Percentiles rank a stretch among this genome's conserved stretches.
These are phyloP conservation scores for Xerocomus nothofagi DNA, from an alignment of 1,284 basidiomycete species.

Conservation along the genomic window DNA sequence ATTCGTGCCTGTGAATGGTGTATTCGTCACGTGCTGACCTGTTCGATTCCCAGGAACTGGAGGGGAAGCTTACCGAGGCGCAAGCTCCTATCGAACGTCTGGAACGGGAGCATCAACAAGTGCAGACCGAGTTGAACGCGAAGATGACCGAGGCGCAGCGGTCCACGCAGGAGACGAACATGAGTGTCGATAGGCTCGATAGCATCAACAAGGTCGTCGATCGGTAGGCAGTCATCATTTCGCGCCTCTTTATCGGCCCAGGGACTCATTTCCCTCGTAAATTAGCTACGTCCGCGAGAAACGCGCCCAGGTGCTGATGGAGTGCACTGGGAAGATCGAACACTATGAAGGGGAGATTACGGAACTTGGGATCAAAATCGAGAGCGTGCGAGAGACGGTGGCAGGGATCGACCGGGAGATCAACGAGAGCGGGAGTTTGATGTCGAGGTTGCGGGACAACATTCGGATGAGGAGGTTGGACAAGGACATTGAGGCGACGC, in stretches of 20 bases:
- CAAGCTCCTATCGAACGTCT: constrained; percentile 69
- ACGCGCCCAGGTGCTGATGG: constrained; percentile 60
- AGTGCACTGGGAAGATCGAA: constrained; percentile 61
- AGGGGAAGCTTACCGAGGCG: constrained; percentile 60
- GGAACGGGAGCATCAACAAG: constrained; percentile 57
- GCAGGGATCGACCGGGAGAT: constrained; percentile 68
- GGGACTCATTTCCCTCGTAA: background rate
- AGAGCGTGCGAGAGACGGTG: constrained; percentile 53
- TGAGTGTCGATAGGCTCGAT: constrained; percentile 63
- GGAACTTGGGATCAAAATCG: constrained; percentile 55
- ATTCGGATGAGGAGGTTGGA: constrained; percentile 74
- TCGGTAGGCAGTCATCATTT: constrained; percentile 40
- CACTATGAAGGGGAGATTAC: constrained; percentile 60
- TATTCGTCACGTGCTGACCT: constrained; percentile 3
- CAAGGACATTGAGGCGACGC: constrained; percentile 65
- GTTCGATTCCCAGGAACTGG: constrained; percentile 52
- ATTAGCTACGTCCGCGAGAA: constrained; percentile 74
- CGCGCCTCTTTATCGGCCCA: background rate
- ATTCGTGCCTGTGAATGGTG: background rate
- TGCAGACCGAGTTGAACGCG: constrained; percentile 53
- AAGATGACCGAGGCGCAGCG: constrained; percentile 55
- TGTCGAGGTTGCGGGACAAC: constrained; percentile 84
- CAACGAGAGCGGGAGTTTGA: constrained; percentile 66
- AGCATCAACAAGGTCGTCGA: constrained; percentile 63
- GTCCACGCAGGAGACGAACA: constrained; percentile 63